A percentile compares a stretch with the other conserved stretches of the same genome.
Evolutionary conservation across 768 basidiomycete species (phyloP).

Genomic region (Phylloporus scabripes): DNA sequence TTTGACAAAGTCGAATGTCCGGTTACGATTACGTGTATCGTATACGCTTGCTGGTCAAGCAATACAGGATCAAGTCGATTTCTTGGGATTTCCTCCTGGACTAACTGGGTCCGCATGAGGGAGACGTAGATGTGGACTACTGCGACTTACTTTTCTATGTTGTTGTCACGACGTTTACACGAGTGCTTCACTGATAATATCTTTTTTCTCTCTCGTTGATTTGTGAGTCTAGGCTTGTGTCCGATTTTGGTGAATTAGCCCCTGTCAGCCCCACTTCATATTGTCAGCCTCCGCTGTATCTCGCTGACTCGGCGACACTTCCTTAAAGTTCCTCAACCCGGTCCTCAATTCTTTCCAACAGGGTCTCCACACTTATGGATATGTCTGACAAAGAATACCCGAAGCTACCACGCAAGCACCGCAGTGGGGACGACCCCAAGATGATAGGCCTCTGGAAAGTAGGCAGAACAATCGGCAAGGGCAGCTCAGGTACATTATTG

Average conservation of each 20-base stretch:
- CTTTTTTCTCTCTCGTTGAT: background rate
- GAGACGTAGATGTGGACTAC: slow-evolving; percentile 15
- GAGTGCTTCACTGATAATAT: slow-evolving; percentile 2
- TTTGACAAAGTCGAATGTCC: slow-evolving; percentile 62
- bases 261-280: slow-evolving; percentile 17
- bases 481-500: slow-evolving; percentile 59
- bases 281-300: slow-evolving; percentile 17
- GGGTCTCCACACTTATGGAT: slow-evolving; percentile 18
- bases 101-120: slow-evolving; percentile 46
- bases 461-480: slow-evolving; percentile 78
- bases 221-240: background rate
- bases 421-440: slow-evolving; percentile 45
- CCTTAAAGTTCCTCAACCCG: background rate
- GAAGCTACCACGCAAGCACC: slow-evolving; percentile 27
- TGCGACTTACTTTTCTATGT: background rate
- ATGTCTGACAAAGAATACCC: slow-evolving; percentile 28
- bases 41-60: slow-evolving; percentile 64
- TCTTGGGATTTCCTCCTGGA: slow-evolving; percentile 79
- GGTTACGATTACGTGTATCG: slow-evolving; percentile 80
- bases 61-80: slow-evolving; percentile 92
- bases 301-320: background rate
- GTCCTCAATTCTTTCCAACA: background rate
- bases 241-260: slow-evolving; percentile 9
- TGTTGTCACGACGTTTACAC: slow-evolving; percentile 21
- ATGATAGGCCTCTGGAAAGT: slow-evolving; percentile 80